Evolutionary conservation across 1,284 basidiomycete species (phyloP), one percentile per base, ranked within the genome.

Genomic region (Apiotrichum porosum): DNA sequence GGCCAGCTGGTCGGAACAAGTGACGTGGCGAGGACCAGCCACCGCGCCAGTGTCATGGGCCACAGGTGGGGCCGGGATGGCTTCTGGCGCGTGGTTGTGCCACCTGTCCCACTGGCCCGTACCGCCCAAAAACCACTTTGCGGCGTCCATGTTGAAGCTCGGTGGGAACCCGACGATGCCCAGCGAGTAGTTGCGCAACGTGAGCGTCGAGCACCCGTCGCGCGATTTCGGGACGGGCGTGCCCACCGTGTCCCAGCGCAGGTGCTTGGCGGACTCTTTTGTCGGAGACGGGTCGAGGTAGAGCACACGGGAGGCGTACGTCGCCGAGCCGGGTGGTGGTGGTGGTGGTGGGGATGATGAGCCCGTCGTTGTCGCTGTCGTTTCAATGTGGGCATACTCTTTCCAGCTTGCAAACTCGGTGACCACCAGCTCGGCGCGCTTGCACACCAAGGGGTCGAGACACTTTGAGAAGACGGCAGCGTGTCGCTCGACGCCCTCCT

Each of bases 281-380:
- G n/a, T n/a, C n/a, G n/a, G n/a, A n/a, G n/a, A n/a, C n/a, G 18
- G 18, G 33, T 47, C 38, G 19, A 42, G 19, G 34, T 47, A 47
- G 23, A 37, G 38, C 13, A 47, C n/a, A 13, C 45, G 38, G 23
- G 23, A 15, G 12, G 33, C 45, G 26, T 41, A n/a, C 17, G 17
- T 24, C 15, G 9, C 23, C 22, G 14, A 9, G 4, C 1, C 10
- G 21, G 39, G 37, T 3, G 24, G 8, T 1, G n/a, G n/a, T n/a
- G n/a, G n/a, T n/a, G n/a, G n/a, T n/a, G n/a, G 45, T 14, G 24
- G 32, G 32, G 10, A 39, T 24, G n/a, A 47, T 22, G 32, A 41
- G 35, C n/a, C n/a, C n/a, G n/a, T n/a, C n/a, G n/a, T n/a, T n/a
- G n/a, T n/a, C n/a, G n/a, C n/a, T n/a, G n/a, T n/a, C n/a, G n/a